Conservation (phyloP, 371 early-diverging fungal genomes). For the Mortierella sp. region DNA sequence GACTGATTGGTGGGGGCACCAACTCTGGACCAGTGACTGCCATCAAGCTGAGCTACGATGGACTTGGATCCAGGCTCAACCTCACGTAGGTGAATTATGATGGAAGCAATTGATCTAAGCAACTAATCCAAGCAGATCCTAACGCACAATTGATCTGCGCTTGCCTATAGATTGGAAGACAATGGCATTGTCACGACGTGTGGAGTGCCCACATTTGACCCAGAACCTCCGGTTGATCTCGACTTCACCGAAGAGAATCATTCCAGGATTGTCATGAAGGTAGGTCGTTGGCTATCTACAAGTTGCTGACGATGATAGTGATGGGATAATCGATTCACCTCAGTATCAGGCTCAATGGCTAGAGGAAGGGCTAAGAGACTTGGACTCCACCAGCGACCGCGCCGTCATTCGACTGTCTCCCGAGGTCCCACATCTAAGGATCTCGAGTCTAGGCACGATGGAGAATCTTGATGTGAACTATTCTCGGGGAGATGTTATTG, state of each 20-base stretch:
- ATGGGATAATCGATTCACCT: too few species aligned
- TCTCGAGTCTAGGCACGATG: constrained; percentile 50
- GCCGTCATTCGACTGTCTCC: constrained; percentile 41
- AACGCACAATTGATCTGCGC: background rate
- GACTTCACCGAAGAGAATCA: constrained; percentile 33
- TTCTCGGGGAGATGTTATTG: constrained; percentile 46
- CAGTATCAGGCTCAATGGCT: constrained; percentile 47
- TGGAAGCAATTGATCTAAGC: background rate
- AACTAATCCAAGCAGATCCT: background rate
- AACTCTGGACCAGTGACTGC: constrained; percentile 16
- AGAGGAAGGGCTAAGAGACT: constrained; percentile 41
- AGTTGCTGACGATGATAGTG: too few species aligned
- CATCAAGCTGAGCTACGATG: constrained; percentile 38
- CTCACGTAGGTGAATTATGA: constrained; percentile 20
- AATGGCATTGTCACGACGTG: constrained; percentile 42
- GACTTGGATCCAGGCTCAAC: constrained; percentile 27
- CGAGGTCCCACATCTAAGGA: constrained; percentile 38
- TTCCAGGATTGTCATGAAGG: constrained; percentile 40
- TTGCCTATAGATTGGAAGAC: constrained; percentile 32
- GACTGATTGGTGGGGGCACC: background rate
- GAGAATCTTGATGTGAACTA: constrained; percentile 51
- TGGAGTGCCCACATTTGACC: constrained; percentile 44
- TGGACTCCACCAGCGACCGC: constrained; percentile 45
- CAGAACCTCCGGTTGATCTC: constrained; percentile 33
- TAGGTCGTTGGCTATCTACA: background rate